Conservation (phyloP, 1,284 basidiomycete species). For the Pyrrhoderma noxium region DNA sequence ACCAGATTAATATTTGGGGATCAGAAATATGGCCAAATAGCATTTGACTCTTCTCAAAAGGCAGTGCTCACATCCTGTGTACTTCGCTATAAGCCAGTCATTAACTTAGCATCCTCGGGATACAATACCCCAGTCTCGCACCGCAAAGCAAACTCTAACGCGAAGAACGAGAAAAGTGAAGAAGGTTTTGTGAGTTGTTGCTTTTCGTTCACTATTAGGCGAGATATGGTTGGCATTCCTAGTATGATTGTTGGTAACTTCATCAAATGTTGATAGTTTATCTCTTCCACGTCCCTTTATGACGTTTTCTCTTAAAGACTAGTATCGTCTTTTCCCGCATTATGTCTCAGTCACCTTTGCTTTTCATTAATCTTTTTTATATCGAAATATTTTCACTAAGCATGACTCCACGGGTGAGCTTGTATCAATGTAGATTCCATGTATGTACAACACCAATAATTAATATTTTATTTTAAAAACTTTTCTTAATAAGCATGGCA, state of each 20-base stretch:
- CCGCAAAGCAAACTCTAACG: constrained; percentile 19
- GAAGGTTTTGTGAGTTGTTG: constrained; percentile 84
- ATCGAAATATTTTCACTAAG: too few relatives aligned
- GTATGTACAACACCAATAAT: too few relatives aligned
- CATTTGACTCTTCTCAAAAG: constrained; percentile 83
- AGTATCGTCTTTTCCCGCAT: too few relatives aligned
- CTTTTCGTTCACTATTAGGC: constrained; percentile 90
- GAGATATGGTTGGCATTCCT: constrained; percentile 90
- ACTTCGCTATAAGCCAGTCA: constrained; percentile 66
- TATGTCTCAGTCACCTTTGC: too few relatives aligned
- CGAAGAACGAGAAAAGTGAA: constrained; percentile 19
- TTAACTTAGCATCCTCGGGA: constrained; percentile 28
- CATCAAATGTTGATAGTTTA: constrained; percentile 45
- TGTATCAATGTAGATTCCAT: too few relatives aligned
- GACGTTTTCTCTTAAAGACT: too few relatives aligned
- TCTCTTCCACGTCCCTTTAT: too few relatives aligned
- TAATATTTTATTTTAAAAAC: too few relatives aligned
- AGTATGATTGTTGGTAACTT: constrained; percentile 88
- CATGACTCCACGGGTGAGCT: too few relatives aligned
- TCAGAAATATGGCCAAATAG: constrained; percentile 90
- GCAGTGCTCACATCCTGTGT: constrained; percentile 93
- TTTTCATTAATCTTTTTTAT: too few relatives aligned
- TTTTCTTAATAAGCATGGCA: too few relatives aligned
- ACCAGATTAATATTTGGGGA: neutral
- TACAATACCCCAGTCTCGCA: constrained; percentile 19